These are phyloP conservation scores for Leptographium procerum DNA, from an alignment of 2,329 filamentous ascomycete species.

Conservation along the genomic window DNA sequence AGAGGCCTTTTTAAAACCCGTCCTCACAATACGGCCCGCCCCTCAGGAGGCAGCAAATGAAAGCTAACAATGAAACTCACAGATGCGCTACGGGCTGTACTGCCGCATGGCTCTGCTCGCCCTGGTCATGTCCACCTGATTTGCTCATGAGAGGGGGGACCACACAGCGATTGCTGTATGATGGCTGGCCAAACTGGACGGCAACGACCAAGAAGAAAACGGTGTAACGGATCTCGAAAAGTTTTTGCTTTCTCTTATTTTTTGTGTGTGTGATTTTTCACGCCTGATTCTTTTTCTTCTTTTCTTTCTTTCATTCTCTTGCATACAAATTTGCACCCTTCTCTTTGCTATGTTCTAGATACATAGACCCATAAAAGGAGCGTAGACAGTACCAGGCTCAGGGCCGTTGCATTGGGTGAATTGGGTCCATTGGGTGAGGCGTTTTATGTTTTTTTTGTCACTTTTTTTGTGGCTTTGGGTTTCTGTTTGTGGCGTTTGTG, in stretches of 20 bases:
- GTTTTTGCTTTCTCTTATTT: constrained; percentile 3
- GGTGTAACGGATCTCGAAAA: background rate
- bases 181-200: background rate
- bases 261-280: background rate
- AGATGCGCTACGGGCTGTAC: constrained; percentile 98
- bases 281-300: background rate
- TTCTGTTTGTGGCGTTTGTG: background rate
- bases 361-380: constrained; percentile 6
- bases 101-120: constrained; percentile 95
- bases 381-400: constrained; percentile 10
- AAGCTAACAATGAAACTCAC: constrained; percentile 32
- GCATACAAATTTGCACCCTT: background rate
- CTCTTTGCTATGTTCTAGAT: background rate
- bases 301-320: background rate
- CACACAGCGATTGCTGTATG: background rate
- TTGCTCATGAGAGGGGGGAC: no score
- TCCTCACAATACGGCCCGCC: no score
- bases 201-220: background rate
- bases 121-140: constrained; percentile 60
- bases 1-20: background rate
- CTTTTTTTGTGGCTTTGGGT: constrained; percentile 3
- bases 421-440: background rate
- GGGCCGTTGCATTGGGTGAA: constrained; percentile 9
- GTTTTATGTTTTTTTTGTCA: background rate
- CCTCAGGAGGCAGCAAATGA: background rate